Base-by-base conservation (phyloP, 148 eudicot species). In the Silene conica region DNA sequence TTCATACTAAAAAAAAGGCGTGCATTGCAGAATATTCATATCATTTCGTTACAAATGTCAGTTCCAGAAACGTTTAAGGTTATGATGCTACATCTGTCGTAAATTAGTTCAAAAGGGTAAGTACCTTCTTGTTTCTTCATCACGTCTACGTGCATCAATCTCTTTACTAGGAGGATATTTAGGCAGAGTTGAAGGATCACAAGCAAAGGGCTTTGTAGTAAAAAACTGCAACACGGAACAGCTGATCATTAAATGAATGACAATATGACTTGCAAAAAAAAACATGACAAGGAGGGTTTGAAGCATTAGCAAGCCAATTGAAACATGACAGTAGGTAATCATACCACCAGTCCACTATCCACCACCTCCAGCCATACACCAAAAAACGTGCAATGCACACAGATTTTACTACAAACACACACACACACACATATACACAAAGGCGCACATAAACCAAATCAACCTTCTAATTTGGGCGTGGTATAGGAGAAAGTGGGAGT, bases 131-230 rank as follows among this genome's bases (percentile, higher is more conserved):
- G 79, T 75, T 82, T 87, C 93, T 66, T 90, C 93, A 73, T 90
- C 87, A 15, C 96, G 88, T 76, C 79, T 70, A 79, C 88, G 91
- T 73, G 93, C 93, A 83, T 93, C 96, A 68, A 93, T 89, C 83
- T 93, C 98, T 86, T 93, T 93, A 89, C 94, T 93, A 52, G 98
- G 96, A 74, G 96, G 94, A 84, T 87, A 93, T 78, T 89, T 87
- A 50, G 98, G 98, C 79, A 93, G 80, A 79, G 81, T 81, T 73
- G 93, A 85, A 68, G 98, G 96, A 83, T 87, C 89, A 64, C 98
- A 90, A 74, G 98, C 85, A 79, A 81, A 65, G 54, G 98, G 96
- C 72, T 79, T 48, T 31, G 86, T 79, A 45, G 80, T 86, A 77
- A 93, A 93, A 88, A 87, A 89, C 98, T 93, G 90, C 76, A 67